phyloP scores from a whole-genome alignment of 192 early-diverging fungal species.

The Backusella westeae region DNA sequence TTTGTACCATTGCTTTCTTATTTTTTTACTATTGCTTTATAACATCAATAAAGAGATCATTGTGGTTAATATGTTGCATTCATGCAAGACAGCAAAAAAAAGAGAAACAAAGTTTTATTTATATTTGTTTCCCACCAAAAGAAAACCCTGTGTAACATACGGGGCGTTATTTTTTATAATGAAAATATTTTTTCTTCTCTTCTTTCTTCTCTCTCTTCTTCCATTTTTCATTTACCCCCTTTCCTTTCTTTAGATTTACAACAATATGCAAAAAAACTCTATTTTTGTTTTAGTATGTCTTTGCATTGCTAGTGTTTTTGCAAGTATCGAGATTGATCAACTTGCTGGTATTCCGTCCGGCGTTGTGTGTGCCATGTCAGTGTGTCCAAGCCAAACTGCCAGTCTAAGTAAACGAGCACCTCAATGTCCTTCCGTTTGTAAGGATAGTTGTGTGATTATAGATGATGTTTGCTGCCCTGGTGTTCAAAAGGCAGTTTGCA shows the following conservation, averaged over 20 bases:
- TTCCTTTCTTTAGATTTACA: background rate
- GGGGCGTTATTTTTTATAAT: background rate
- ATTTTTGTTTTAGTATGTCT: background rate
- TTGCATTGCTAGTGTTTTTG: background rate
- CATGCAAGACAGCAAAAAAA: background rate
- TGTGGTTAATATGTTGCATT: background rate
- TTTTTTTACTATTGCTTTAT: background rate
- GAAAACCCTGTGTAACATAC: background rate
- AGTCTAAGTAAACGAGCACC: background rate
- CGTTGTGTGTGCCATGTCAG: slow-evolving; percentile 1
- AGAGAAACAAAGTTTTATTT: background rate
- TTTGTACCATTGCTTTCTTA: background rate
- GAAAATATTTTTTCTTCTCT: background rate
- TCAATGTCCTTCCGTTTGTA: background rate
- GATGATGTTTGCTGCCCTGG: slow-evolving; percentile 9
- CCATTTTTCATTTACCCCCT: background rate
- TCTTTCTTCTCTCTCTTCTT: background rate
- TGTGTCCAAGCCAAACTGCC: background rate
- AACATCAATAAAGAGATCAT: no score
- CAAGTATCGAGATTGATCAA: background rate
- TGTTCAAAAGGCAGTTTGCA: slow-evolving; percentile 3
- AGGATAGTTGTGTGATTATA: background rate
- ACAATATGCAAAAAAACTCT: background rate
- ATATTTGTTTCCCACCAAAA: background rate
- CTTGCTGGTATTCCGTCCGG: background rate